Percentiles rank a stretch among this genome's conserved stretches.
These are phyloP conservation scores for Colletotrichum acutatum DNA, from an alignment of 2,329 filamentous ascomycete genomes.

Conservation along the genomic window DNA sequence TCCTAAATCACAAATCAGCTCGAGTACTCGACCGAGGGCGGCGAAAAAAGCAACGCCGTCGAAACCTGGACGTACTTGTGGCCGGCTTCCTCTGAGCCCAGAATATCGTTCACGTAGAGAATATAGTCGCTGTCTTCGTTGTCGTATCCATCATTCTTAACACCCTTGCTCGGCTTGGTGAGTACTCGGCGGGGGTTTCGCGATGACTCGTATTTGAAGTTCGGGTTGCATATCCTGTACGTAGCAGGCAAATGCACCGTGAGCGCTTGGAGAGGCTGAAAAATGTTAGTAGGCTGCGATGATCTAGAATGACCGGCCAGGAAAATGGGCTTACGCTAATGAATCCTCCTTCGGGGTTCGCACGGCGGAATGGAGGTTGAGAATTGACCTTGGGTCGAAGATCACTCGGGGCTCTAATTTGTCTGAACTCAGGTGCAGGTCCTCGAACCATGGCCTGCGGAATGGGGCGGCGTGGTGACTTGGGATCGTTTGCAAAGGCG, in stretches of 20 bases:
- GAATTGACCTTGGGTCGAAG: constrained; percentile 84
- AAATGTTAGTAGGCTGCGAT: constrained; percentile 38
- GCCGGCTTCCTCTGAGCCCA: constrained; percentile 96
- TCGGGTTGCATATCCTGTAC: constrained; percentile 97
- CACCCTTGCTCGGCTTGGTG: constrained; percentile 97
- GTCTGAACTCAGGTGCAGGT: constrained; percentile 88
- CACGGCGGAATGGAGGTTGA: constrained; percentile 91
- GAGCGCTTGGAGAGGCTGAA: constrained; percentile 92
- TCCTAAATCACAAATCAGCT: constrained; percentile 60
- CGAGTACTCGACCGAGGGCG: constrained; percentile 4
- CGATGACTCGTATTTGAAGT: constrained; percentile 98
- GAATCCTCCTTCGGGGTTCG: constrained; percentile 96
- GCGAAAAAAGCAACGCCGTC: background rate
- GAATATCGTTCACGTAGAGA: constrained; percentile 97
- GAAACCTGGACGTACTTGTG: constrained; percentile 77
- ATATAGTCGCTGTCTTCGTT: constrained; percentile 99
- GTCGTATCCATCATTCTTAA: constrained; percentile 98
- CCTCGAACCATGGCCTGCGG: constrained; percentile 65
- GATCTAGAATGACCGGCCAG: background rate
- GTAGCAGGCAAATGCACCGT: constrained; percentile 93
- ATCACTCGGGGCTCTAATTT: constrained; percentile 77
- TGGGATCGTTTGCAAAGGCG: constrained; percentile 66
- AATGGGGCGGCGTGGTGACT: constrained; percentile 63
- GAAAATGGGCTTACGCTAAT: constrained; percentile 78
- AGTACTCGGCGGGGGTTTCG: constrained; percentile 94